Evolutionary conservation across 345 rosid species (phyloP), one percentile per base, ranked within the genome.

Genomic region (Pseudoturritis turrita): DNA sequence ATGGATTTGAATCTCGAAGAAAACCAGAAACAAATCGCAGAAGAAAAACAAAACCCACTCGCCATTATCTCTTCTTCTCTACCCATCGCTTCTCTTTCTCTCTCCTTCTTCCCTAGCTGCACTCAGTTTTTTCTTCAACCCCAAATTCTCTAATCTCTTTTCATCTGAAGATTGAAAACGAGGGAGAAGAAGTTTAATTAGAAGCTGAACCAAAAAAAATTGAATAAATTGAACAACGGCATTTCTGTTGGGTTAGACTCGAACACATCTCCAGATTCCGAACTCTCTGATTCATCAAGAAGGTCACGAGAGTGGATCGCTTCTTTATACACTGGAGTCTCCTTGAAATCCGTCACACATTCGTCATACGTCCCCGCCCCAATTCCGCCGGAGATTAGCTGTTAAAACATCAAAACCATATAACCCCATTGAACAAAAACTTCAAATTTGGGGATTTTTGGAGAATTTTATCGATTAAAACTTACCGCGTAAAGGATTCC

Each of bases 201-300:
- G n/a, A n/a, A n/a, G n/a, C n/a, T n/a, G n/a, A n/a, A n/a, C n/a
- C n/a, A n/a, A n/a, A n/a, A n/a, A n/a, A n/a, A n/a, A n/a, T n/a
- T n/a, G n/a, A n/a, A n/a, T n/a, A n/a, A n/a, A n/a, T n/a, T n/a
- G n/a, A n/a, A n/a, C n/a, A n/a, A n/a, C n/a, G n/a, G n/a, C 74
- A 89, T 91, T 81, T 94, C 97, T 5, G 97, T 91, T n/a, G 97
- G 98, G 63, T 91, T 94, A n/a, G 95, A 89, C 73, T 94, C 98
- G 0, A 94, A 91, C 37, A 89, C 88, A 73, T 93, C 97, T 72
- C 91, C 97, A 1, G 96, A 74, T 66, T 67, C 81, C 1, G 91
- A 88, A 67, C 84, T 78, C 10, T 85, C 89, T 0, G 96, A 88
- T 75, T 83, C 96, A 71, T 91, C 96, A 17, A 91, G 80, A 59